Evolutionary conservation across 345 rosid species (phyloP), one percentile per base, ranked within the genome.

Genomic region (Syzygium aromaticum): DNA sequence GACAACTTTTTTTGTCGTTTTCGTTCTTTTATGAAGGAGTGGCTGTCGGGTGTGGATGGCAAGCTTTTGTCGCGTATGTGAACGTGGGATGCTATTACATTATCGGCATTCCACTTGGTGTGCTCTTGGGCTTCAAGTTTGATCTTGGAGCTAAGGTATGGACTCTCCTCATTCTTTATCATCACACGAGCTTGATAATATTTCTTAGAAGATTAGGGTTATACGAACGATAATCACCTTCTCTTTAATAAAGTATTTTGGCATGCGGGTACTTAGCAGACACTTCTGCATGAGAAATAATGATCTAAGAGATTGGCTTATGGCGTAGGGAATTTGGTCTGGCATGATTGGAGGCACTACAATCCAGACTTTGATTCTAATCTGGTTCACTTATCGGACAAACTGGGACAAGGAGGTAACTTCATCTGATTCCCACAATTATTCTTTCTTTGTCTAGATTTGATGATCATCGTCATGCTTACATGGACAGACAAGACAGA

Each of bases 21-120:
- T 14, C 8, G 14, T 38, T 21, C 49, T 73, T 43, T 16, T 11
- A 17, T 57, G 84, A 78, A 94, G 97, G 98, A 38, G 98, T 95
- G 67, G 98, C 96, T 52, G 97, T 94, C 30, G 98, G 97, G 3
- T 94, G 97, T 78, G 97, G 98, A 88, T 95, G 98, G 98, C 97
- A 96, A 90, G 95, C 98, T 22, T 92, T 95, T 91, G 97, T 96
- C 22, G 98, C 98, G 10, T 96, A 93, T 46, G 96, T 96, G 1
- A 96, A 95, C 59, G 91, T 95, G 11, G 98, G 95, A 28, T 95
- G 98, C 84, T 96, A 94, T 88, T 94, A 94, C 89, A 3, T 95
- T 13, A 89, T 95, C 49, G 97, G 97, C 5, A 84, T 94, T 25
- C 98, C 97, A 1, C 19, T 94, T 5, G 98, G 97, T 0, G 91